Conservation (phyloP, 1,284 basidiomycete genomes). For the Pseudozyma flocculosa region DNA sequence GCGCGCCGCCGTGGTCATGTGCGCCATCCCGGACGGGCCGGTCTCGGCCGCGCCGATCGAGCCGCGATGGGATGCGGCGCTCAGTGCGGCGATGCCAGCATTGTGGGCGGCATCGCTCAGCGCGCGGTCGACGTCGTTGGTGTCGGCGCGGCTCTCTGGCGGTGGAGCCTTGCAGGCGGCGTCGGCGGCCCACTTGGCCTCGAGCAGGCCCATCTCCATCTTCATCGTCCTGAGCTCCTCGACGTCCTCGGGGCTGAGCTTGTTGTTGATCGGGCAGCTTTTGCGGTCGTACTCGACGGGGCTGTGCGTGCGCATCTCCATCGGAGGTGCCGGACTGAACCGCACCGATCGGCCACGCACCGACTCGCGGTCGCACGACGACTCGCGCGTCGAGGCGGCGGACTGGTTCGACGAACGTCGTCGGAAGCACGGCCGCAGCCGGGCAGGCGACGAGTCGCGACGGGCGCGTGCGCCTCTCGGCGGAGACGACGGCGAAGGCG, state of each 20-base stretch:
- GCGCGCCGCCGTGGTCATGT: constrained; percentile 16
- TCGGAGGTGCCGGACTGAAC: constrained; percentile 48
- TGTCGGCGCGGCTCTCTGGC: neutral
- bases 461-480: constrained; percentile 23
- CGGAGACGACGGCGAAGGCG: constrained; percentile 5
- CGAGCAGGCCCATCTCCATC: constrained; percentile 54
- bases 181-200: constrained; percentile 50
- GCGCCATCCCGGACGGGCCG: constrained; percentile 20
- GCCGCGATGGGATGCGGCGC: constrained; percentile 7
- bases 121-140: neutral
- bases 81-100: constrained; percentile 28
- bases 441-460: constrained; percentile 42
- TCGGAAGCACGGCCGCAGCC: constrained; percentile 50
- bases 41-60: neutral
- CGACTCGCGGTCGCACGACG: constrained; percentile 43
- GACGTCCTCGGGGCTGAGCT: constrained; percentile 50
- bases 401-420: constrained; percentile 34
- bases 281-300: constrained; percentile 57
- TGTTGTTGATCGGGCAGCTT: constrained; percentile 49
- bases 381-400: constrained; percentile 26
- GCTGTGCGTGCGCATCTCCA: constrained; percentile 52
- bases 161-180: constrained; percentile 36
- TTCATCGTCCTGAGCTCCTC: constrained; percentile 53
- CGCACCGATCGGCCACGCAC: constrained; percentile 42
- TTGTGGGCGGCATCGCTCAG: constrained; percentile 28